Percentiles rank a stretch among this genome's conserved stretches.
Conservation (phyloP, 371 early-diverging fungal genomes). For the Nosema granulosis region DNA sequence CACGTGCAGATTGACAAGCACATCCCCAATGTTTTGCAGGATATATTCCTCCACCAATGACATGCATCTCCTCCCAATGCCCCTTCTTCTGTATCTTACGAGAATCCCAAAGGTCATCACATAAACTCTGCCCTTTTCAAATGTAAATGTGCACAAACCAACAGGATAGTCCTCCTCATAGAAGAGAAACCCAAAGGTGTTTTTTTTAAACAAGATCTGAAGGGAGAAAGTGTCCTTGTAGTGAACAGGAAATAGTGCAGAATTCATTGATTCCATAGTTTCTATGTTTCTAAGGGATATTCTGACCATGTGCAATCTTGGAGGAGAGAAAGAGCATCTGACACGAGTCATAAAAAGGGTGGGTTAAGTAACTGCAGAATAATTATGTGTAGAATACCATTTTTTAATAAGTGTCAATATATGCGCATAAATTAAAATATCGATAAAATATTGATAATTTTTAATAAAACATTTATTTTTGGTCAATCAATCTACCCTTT, state of each 20-base stretch:
- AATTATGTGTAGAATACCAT: too few relatives aligned
- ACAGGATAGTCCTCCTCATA: not conserved
- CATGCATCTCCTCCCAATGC: constrained; percentile 1
- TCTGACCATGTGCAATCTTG: too few relatives aligned
- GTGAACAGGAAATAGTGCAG: constrained; percentile 5
- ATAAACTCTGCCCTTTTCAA: constrained; percentile 10
- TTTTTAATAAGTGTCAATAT: not conserved
- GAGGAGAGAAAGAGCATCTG: too few relatives aligned
- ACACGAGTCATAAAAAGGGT: too few relatives aligned
- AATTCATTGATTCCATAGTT: not conserved
- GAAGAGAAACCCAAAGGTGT: not conserved
- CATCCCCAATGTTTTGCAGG: not conserved
- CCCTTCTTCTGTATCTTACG: not conserved
- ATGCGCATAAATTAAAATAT: not conserved
- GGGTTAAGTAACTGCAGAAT: too few relatives aligned
- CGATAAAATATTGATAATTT: not conserved
- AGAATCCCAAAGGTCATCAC: constrained; percentile 38
- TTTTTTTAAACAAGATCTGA: not conserved
- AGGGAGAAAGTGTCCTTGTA: not conserved
- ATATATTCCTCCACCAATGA: constrained; percentile 9
- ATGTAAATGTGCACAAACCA: constrained; percentile 5
- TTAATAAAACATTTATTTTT: not conserved
- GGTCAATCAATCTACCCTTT: constrained; percentile 47
- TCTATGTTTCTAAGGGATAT: constrained; percentile 30
- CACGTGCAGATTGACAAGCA: constrained; percentile 9